These are phyloP conservation scores for Penicillium fuscoglaucum DNA, from an alignment of 2,329 filamentous ascomycete genomes.

Conservation along the genomic window DNA sequence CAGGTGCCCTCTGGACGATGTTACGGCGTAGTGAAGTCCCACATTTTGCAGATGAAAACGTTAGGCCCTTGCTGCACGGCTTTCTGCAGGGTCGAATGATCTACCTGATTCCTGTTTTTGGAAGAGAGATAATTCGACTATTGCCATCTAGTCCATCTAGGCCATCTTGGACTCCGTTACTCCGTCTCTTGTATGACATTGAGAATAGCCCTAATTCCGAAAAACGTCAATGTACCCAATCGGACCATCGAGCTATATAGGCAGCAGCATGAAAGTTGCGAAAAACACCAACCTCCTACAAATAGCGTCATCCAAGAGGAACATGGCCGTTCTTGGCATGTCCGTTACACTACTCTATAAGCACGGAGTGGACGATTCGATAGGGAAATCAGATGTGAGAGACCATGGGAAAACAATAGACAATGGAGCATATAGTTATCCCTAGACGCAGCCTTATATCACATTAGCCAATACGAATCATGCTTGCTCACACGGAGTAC, in stretches of 20 bases:
- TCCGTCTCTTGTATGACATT: not conserved
- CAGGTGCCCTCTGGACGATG: not conserved
- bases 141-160: not conserved
- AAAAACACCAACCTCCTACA: not conserved
- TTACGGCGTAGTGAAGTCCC: not conserved
- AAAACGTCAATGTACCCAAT: not conserved
- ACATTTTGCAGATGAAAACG: not conserved
- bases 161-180: too few species aligned
- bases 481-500: not conserved
- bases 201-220: conserved; percentile 1
- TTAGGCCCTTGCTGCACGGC: conserved; percentile 3
- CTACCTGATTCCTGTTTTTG: not conserved
- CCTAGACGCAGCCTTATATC: not conserved
- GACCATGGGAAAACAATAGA: not conserved
- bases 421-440: not conserved
- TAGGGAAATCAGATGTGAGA: not conserved
- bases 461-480: not conserved
- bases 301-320: not conserved
- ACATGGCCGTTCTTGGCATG: not conserved
- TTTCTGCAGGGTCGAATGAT: conserved; percentile 8
- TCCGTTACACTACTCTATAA: not conserved
- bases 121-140: not conserved
- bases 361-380: not conserved
- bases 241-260: not conserved
- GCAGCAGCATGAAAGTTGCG: not conserved